phyloP scores from a whole-genome alignment of 75 land plant species.

The Adiantum capillusveneris region DNA sequence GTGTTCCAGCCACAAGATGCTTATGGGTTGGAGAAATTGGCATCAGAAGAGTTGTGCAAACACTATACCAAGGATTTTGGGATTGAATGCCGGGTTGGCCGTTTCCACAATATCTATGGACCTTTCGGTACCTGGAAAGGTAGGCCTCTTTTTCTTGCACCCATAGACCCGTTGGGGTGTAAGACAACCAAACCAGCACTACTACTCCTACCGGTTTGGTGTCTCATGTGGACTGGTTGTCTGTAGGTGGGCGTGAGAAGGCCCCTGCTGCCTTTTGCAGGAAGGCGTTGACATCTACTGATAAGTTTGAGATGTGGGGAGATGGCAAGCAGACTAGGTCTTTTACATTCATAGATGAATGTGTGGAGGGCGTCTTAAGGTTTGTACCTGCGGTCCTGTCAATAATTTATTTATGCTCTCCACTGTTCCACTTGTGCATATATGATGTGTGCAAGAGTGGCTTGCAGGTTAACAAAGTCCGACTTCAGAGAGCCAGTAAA shows the following conservation, averaged over 20 bases:
- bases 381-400: constrained; percentile 12
- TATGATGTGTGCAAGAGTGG: neutral
- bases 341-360: constrained; percentile 96
- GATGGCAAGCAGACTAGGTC: constrained; percentile 94
- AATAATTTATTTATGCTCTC: too few relatives aligned
- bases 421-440: neutral
- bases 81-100: constrained; percentile 82
- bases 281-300: constrained; percentile 72
- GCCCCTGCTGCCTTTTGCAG: constrained; percentile 98
- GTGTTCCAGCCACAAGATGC: constrained; percentile 86
- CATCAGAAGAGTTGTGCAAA: constrained; percentile 83
- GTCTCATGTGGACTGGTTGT: neutral
- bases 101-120: constrained; percentile 92
- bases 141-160: too few relatives aligned
- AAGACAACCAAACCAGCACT: too few relatives aligned
- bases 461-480: constrained; percentile 80
- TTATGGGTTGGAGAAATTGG: constrained; percentile 83
- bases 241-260: constrained; percentile 88
- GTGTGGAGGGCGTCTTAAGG: constrained; percentile 96
- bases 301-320: constrained; percentile 97
- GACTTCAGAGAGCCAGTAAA: constrained; percentile 97
- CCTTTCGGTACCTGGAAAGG: constrained; percentile 96
- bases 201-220: neutral
- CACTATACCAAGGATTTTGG: constrained; percentile 90
- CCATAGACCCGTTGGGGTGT: too few relatives aligned